Evolutionary conservation across 1,284 basidiomycete species (phyloP).

Genomic region (Schizophyllum amplum): DNA sequence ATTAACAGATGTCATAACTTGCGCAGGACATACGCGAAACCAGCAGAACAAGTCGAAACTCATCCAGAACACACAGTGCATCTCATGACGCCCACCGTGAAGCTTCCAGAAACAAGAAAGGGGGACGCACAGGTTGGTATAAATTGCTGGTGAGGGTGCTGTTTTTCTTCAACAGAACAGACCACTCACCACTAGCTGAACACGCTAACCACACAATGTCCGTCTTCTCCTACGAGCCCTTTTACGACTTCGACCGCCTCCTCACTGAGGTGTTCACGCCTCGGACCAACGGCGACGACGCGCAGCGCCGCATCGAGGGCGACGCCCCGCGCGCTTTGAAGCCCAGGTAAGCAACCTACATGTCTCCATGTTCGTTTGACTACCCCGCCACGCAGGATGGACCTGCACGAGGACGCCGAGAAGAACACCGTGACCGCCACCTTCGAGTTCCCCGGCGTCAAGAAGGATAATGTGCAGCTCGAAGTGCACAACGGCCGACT

Average conservation of each 20-base stretch:
- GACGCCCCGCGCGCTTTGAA: slow-evolving; percentile 16
- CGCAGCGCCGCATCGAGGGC: slow-evolving; percentile 10
- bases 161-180: background rate
- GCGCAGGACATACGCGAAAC: no score
- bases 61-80: no score
- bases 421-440: slow-evolving; percentile 29
- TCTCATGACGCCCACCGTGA: no score
- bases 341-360: slow-evolving; percentile 15
- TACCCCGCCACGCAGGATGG: slow-evolving; percentile 26
- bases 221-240: slow-evolving; percentile 38
- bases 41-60: no score
- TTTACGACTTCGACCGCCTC: slow-evolving; percentile 42
- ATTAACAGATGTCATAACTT: no score
- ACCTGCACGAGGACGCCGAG: slow-evolving; percentile 34
- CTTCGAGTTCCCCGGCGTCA: slow-evolving; percentile 37
- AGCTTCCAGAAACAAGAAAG: no score
- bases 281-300: slow-evolving; percentile 3
- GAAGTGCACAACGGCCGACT: slow-evolving; percentile 33
- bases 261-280: slow-evolving; percentile 37
- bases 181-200: background rate
- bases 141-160: background rate
- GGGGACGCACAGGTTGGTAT: no score
- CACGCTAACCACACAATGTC: slow-evolving; percentile 21
- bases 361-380: background rate
- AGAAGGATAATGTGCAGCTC: slow-evolving; percentile 30